A percentile compares a stretch with the other conserved stretches of the same genome.
Conservation (phyloP, 805 yeast species). For the Phaffomyces thermotolerans region DNA sequence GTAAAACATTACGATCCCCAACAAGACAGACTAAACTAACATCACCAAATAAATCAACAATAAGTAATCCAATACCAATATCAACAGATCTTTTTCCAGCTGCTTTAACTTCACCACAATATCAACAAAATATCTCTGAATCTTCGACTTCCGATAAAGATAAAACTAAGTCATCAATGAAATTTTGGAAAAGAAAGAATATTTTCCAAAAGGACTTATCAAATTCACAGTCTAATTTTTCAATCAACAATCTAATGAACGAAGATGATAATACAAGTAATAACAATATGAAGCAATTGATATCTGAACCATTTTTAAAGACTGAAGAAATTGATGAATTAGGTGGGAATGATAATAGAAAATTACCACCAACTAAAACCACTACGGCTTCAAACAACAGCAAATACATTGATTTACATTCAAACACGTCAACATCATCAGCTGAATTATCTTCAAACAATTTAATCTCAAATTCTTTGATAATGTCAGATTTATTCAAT, state of each 20-base stretch:
- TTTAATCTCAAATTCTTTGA: neutral
- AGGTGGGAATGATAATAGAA: conserved; percentile 31
- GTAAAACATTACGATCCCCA: neutral
- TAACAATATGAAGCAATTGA: conserved; percentile 18
- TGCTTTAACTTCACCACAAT: conserved; percentile 1
- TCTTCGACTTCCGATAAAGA: conserved; percentile 9
- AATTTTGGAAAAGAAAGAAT: conserved; percentile 27
- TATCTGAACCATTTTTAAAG: conserved; percentile 31
- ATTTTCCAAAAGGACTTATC: conserved; percentile 18
- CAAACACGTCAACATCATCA: conserved; percentile 3
- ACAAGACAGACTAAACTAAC: neutral
- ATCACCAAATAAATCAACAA: neutral
- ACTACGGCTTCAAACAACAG: neutral
- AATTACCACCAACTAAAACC: conserved; percentile 12
- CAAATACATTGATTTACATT: conserved; percentile 8
- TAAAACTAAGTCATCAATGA: conserved; percentile 9
- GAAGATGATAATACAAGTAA: conserved; percentile 12
- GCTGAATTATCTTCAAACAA: neutral
- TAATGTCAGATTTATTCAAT: conserved; percentile 22
- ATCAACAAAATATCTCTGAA: conserved; percentile 3
- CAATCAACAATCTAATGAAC: conserved; percentile 12
- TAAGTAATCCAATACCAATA: neutral
- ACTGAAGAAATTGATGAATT: conserved; percentile 26
- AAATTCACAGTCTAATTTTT: conserved; percentile 16
- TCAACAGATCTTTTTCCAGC: conserved; percentile 6